Percentiles rank a stretch among this genome's conserved stretches.
Conservation (phyloP, 2,329 filamentous ascomycete genomes). For the Colletotrichum neosansevieriae region DNA sequence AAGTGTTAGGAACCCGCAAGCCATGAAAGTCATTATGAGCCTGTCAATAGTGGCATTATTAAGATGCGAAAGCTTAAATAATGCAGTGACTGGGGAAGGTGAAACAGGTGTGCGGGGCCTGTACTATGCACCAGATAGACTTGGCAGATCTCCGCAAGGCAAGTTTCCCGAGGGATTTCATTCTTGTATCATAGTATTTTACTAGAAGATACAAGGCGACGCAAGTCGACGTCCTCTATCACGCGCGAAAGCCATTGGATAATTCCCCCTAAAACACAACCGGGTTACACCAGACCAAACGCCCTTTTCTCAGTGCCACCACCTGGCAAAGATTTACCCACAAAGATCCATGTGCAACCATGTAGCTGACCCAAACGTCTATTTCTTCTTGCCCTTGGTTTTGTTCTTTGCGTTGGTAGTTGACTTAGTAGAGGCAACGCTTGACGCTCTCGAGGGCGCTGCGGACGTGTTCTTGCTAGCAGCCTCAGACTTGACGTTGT, state of each 20-base stretch:
- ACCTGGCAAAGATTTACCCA: slow-evolving; percentile 17
- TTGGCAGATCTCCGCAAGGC: too few relatives aligned
- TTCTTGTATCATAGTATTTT: slow-evolving; percentile 24
- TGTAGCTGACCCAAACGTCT: slow-evolving; percentile 17
- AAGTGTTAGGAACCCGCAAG: too few relatives aligned
- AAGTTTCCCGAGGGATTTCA: neutral
- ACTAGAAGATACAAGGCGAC: slow-evolving; percentile 12
- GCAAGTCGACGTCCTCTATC: slow-evolving; percentile 10
- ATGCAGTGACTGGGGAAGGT: too few relatives aligned
- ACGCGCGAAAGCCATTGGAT: slow-evolving; percentile 11
- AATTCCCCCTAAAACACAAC: slow-evolving; percentile 12
- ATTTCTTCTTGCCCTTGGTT: slow-evolving; percentile 67
- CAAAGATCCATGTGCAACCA: slow-evolving; percentile 24
- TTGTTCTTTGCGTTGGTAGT: slow-evolving; percentile 55
- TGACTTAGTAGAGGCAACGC: slow-evolving; percentile 82
- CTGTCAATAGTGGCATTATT: too few relatives aligned
- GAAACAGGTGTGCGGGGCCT: too few relatives aligned
- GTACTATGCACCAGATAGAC: too few relatives aligned
- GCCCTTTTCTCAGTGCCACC: slow-evolving; percentile 33
- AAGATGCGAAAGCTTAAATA: too few relatives aligned
- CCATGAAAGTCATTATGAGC: too few relatives aligned
- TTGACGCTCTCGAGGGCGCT: slow-evolving; percentile 85
- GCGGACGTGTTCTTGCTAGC: slow-evolving; percentile 82
- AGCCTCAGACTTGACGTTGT: slow-evolving; percentile 80
- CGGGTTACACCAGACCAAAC: slow-evolving; percentile 34